A percentile compares a stretch with the other conserved stretches of the same genome.
Evolutionary conservation across 495 filamentous ascomycete genomes (phyloP).

Genomic region (Penicillium argentinense): DNA sequence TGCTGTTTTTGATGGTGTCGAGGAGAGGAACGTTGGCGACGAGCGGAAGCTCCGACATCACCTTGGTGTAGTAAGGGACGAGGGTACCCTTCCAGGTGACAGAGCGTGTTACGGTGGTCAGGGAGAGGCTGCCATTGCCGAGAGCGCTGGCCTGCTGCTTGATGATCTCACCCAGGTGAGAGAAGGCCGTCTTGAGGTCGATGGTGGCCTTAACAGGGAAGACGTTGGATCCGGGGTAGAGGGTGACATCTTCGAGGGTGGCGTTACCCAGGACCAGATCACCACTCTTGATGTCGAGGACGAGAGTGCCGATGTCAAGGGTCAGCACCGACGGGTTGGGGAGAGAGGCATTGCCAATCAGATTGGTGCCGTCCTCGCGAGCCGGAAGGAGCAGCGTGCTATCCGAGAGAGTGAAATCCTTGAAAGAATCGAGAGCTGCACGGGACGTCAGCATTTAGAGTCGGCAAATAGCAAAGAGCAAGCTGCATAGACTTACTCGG

Average conservation of each 20-base stretch:
- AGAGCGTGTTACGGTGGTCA: slow-evolving; percentile 30
- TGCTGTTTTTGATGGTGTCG: slow-evolving; percentile 33
- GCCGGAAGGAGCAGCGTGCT: slow-evolving; percentile 21
- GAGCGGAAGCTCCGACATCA: slow-evolving; percentile 36
- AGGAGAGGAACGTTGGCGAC: slow-evolving; percentile 32
- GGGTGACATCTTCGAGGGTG: slow-evolving; percentile 54
- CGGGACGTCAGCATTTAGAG: too few relatives aligned
- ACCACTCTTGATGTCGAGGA: slow-evolving; percentile 35
- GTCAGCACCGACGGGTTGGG: slow-evolving; percentile 41
- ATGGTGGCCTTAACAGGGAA: slow-evolving; percentile 45
- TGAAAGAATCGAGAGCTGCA: slow-evolving; percentile 31
- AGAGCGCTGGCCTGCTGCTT: slow-evolving; percentile 28
- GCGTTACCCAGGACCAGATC: slow-evolving; percentile 51
- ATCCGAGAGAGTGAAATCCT: slow-evolving; percentile 29
- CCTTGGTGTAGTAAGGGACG: slow-evolving; percentile 43
- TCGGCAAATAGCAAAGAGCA: not conserved
- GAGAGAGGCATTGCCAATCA: slow-evolving; percentile 36
- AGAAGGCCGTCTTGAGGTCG: slow-evolving; percentile 32
- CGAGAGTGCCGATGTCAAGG: slow-evolving; percentile 36
- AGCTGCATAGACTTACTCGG: slow-evolving; percentile 25
- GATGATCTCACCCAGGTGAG: slow-evolving; percentile 29
- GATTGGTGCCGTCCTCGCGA: slow-evolving; percentile 30
- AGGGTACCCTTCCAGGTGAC: slow-evolving; percentile 34
- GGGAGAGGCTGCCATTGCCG: slow-evolving; percentile 30
- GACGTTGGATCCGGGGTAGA: slow-evolving; percentile 60